Conservation (phyloP, 2,329 filamentous ascomycete species). For the Tympanopsis confertula region DNA sequence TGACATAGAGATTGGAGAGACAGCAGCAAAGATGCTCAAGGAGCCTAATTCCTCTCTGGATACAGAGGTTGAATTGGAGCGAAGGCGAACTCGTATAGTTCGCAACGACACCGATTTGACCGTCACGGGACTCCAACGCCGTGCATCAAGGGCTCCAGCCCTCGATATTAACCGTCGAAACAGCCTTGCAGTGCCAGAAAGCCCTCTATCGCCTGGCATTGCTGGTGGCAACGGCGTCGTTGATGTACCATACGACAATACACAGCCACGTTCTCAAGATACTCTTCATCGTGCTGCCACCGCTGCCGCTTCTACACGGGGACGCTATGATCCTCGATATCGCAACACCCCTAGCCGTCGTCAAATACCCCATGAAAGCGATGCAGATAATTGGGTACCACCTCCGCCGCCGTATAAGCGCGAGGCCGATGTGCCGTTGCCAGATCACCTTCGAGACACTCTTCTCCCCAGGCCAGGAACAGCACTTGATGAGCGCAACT, state of each 20-base stretch:
- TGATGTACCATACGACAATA: neutral
- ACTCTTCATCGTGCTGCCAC: neutral
- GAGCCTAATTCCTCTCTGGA: neutral
- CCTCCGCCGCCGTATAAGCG: constrained; percentile 7
- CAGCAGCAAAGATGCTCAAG: neutral
- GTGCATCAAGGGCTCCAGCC: too few relatives aligned
- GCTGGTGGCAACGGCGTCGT: too few relatives aligned
- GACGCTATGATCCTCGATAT: neutral
- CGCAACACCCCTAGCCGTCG: neutral
- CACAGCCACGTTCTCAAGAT: neutral
- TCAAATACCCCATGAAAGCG: constrained; percentile 1
- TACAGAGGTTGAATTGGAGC: neutral
- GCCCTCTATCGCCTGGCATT: too few relatives aligned
- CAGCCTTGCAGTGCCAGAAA: too few relatives aligned
- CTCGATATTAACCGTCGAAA: too few relatives aligned
- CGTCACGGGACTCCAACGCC: neutral
- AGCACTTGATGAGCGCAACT: too few relatives aligned
- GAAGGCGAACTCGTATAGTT: neutral
- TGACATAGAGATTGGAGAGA: neutral
- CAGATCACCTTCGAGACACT: constrained; percentile 8
- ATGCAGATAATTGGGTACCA: constrained; percentile 1
- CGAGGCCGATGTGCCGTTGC: constrained; percentile 8
- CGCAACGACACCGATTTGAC: neutral
- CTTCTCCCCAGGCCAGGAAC: constrained; percentile 6
- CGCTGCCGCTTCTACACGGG: neutral